Conservation (phyloP, 345 rosid genomes). For the Microcos paniculata region DNA sequence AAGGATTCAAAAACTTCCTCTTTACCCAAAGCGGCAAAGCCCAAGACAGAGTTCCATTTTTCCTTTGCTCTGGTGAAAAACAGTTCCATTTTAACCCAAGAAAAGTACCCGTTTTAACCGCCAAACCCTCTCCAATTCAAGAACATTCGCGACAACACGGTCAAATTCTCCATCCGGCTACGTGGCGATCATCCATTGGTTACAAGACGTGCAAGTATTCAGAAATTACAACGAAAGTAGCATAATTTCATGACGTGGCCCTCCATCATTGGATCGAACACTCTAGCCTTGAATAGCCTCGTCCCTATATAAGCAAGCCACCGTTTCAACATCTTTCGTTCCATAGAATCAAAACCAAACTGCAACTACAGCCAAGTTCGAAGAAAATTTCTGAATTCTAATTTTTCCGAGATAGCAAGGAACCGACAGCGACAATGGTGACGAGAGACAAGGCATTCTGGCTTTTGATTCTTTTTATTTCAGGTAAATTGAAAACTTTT, state of each 20-base stretch:
- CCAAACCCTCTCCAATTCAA: not conserved
- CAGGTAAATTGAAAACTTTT: not conserved
- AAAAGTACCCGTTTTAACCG: no score
- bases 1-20: no score
- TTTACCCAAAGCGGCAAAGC: no score
- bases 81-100: no score
- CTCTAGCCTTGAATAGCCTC: not conserved
- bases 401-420: not conserved
- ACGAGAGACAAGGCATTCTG: not conserved
- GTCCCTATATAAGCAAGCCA: not conserved
- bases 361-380: not conserved
- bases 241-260: not conserved
- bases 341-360: not conserved
- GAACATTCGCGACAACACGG: not conserved
- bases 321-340: no score
- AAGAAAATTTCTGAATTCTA: not conserved
- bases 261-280: not conserved
- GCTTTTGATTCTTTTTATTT: not conserved
- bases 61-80: no score
- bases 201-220: not conserved
- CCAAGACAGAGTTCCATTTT: no score
- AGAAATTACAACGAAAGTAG: not conserved
- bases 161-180: not conserved
- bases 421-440: not conserved
- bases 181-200: not conserved